Percentiles rank a stretch among this genome's conserved stretches.
These are phyloP conservation scores for Austroboletus novae-zelandiae DNA, from an alignment of 1,284 basidiomycete species.

Conservation along the genomic window DNA sequence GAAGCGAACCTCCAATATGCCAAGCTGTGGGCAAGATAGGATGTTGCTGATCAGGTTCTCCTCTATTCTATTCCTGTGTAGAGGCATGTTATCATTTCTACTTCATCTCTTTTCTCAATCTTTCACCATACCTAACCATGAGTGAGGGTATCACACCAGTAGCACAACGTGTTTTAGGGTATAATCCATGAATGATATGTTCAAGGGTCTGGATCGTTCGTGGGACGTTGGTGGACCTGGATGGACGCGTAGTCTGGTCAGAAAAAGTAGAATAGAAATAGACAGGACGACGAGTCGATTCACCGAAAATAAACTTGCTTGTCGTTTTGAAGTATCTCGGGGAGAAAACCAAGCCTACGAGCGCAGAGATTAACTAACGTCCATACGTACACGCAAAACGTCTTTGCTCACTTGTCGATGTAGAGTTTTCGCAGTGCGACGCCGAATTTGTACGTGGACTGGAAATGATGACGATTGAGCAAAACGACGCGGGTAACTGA, in stretches of 20 bases:
- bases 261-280: background rate
- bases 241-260: background rate
- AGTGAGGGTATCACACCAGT: slow-evolving; percentile 48
- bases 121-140: slow-evolving; percentile 48
- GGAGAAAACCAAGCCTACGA: slow-evolving; percentile 62
- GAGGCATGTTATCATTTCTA: background rate
- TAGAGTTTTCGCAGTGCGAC: slow-evolving; percentile 63
- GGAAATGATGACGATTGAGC: slow-evolving; percentile 4
- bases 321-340: slow-evolving; percentile 47
- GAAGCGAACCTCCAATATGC: slow-evolving; percentile 60
- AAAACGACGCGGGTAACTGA: background rate
- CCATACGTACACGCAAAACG: too few relatives aligned
- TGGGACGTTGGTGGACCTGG: slow-evolving; percentile 66
- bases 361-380: background rate
- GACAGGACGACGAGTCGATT: background rate
- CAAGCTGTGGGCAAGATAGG: slow-evolving; percentile 63
- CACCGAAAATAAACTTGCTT: slow-evolving; percentile 64
- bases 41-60: slow-evolving; percentile 77
- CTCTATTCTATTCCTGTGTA: slow-evolving; percentile 58
- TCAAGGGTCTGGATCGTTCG: slow-evolving; percentile 78
- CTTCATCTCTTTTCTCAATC: background rate
- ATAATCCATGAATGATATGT: slow-evolving; percentile 71
- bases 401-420: slow-evolving; percentile 52
- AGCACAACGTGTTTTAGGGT: slow-evolving; percentile 53
- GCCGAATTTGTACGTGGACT: slow-evolving; percentile 73